Base-by-base conservation (phyloP, 441 rosid genomes). In the Gossypium gossypioides region DNA sequence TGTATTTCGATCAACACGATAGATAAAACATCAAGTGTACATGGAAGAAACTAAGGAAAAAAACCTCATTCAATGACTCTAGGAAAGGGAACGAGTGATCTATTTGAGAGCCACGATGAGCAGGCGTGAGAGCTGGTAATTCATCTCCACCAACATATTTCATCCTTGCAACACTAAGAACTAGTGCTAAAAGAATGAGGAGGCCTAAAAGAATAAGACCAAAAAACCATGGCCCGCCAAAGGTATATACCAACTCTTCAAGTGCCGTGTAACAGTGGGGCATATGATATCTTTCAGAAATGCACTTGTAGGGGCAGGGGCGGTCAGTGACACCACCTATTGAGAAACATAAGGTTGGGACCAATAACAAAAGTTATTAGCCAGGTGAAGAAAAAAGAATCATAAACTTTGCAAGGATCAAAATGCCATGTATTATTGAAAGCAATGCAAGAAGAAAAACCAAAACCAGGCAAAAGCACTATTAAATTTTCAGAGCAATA, bases 161-260 rank as follows among this genome's bases (percentile, higher is more conserved):
- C 89, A 88, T 89, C 73, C 98, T 81, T 1, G 98, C 98, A 76
- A 90, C 97, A 75, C 98, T 92, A 69, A 92, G 92, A 42, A 91
- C 96, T 37, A 92, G 84, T 52, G 98, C 92, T 77, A 93, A 82
- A 69, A 93, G 83, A 72, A 91, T 80, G 62, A 93, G 98, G 70
- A 91, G 86, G 74, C 85, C 84, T 68, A 93, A 77, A 32, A 93
- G 85, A 72, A 88, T 85, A 69, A 93, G 75, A 55, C 96, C 87
- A 72, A 93, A 93, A 67, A 81, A 69, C 98, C 97, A 93, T 15
- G 98, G 98, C 42, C 98, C 97, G 65, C 98, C 98, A 81, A 93
- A 93, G 72, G 98, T 88, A 84, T 93, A 87, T 52, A 93, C 84
- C 71, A 93, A 76, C 85, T 92, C 98, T 78, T 92, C 98, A 70